A percentile compares a stretch with the other conserved stretches of the same genome.
Evolutionary conservation across 164 flowering plant genomes (phyloP).

Genomic region (Amborella trichopoda): DNA sequence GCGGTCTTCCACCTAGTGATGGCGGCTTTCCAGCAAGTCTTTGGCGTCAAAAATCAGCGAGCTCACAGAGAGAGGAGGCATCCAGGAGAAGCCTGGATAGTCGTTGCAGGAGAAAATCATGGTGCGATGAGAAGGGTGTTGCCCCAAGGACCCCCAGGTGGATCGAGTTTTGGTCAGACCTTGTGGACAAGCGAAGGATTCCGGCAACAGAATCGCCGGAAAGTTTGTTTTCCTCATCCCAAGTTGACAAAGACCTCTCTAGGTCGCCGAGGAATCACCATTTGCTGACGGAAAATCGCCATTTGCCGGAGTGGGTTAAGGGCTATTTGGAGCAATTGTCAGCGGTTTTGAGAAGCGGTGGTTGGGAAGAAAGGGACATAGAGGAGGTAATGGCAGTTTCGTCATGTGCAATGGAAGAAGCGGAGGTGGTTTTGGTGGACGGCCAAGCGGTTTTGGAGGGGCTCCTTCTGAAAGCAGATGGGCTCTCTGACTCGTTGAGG

Average conservation of each 20-base stretch:
- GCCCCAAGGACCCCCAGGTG: constrained; percentile 40
- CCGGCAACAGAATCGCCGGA: neutral
- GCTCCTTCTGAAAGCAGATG: constrained; percentile 62
- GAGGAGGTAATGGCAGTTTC: constrained; percentile 61
- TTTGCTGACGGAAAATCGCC: constrained; percentile 12
- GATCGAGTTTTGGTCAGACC: constrained; percentile 99
- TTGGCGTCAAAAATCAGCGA: constrained; percentile 33
- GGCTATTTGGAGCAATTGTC: constrained; percentile 62
- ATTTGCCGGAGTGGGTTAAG: constrained; percentile 58
- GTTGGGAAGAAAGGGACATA: constrained; percentile 87
- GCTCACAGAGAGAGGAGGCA: constrained; percentile 32
- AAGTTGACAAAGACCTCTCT: neutral
- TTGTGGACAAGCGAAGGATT: constrained; percentile 17
- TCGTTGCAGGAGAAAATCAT: no score
- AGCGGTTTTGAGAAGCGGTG: constrained; percentile 63
- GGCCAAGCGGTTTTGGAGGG: constrained; percentile 66
- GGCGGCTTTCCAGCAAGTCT: no score
- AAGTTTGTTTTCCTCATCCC: neutral
- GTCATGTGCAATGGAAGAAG: constrained; percentile 36
- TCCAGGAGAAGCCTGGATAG: no score
- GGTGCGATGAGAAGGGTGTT: no score
- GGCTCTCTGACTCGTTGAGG: constrained; percentile 58
- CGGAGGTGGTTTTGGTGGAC: constrained; percentile 62
- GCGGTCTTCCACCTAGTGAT: no score
- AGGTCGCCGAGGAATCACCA: neutral